Conservation (phyloP, 2,329 filamentous ascomycete genomes). For the Pyrenophora tritici-repentis region DNA sequence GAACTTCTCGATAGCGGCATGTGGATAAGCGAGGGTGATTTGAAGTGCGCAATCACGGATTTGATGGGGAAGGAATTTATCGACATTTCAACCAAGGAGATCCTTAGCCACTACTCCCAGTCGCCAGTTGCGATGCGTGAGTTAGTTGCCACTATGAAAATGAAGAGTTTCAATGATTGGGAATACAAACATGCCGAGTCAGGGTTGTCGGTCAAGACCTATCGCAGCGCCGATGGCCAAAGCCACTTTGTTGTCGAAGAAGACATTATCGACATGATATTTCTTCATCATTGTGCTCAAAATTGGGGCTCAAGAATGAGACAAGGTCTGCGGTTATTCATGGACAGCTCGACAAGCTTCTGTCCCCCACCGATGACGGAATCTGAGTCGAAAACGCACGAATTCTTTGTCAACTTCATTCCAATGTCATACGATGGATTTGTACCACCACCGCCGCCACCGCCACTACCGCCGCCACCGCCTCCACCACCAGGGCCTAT, state of each 20-base stretch:
- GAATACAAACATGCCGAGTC: slow-evolving; percentile 26
- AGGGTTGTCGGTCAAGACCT: slow-evolving; percentile 31
- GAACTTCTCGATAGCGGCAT: slow-evolving; percentile 16
- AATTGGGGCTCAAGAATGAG: slow-evolving; percentile 32
- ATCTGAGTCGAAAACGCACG: slow-evolving; percentile 17
- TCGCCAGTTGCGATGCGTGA: slow-evolving; percentile 30
- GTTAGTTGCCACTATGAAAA: slow-evolving; percentile 29
- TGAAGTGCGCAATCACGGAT: slow-evolving; percentile 56
- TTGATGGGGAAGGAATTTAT: slow-evolving; percentile 57
- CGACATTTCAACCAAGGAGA: slow-evolving; percentile 54
- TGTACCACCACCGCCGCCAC: slow-evolving; percentile 2
- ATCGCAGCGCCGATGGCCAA: slow-evolving; percentile 27
- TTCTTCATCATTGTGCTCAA: slow-evolving; percentile 29
- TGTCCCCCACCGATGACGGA: not conserved
- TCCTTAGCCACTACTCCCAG: slow-evolving; percentile 33
- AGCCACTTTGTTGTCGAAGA: slow-evolving; percentile 34
- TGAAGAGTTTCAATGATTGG: slow-evolving; percentile 34
- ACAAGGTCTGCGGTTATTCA: slow-evolving; percentile 9
- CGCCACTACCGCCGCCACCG: not conserved
- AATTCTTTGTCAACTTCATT: slow-evolving; percentile 24
- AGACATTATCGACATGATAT: slow-evolving; percentile 35
- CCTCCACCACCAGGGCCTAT: no score
- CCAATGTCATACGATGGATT: not conserved
- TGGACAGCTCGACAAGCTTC: slow-evolving; percentile 6
- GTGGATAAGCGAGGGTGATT: slow-evolving; percentile 48